Evolutionary conservation across 1,284 basidiomycete genomes (phyloP).

Genomic region (Kwoniella shivajii): DNA sequence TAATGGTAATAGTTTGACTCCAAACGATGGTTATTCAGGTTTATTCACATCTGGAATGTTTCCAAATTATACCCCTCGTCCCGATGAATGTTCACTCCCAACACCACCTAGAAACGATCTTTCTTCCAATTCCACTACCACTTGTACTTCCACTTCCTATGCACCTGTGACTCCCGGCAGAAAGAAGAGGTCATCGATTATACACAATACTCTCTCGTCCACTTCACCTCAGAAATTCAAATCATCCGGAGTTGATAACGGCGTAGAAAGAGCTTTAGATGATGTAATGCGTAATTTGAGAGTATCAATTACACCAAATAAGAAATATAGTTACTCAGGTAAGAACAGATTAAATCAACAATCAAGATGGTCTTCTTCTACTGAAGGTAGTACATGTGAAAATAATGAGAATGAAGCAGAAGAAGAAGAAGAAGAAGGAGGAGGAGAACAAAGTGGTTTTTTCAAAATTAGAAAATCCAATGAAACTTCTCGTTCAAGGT

Average conservation of each 20-base stretch:
- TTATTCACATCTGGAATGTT: constrained; percentile 19
- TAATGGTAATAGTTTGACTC: constrained; percentile 17
- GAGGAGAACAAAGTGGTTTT: constrained; percentile 14
- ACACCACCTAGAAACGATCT: constrained; percentile 19
- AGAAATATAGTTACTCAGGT: constrained; percentile 6
- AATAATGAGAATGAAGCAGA: constrained; percentile 16
- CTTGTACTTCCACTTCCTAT: background rate
- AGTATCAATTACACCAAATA: constrained; percentile 22
- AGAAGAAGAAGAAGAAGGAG: constrained; percentile 1
- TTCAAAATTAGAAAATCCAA: constrained; percentile 29
- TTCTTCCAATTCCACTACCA: background rate
- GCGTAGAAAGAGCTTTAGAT: constrained; percentile 33
- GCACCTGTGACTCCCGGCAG: constrained; percentile 18
- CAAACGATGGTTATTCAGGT: constrained; percentile 17
- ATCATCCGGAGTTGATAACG: constrained; percentile 15
- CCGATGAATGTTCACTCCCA: constrained; percentile 18
- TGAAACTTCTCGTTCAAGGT: constrained; percentile 28
- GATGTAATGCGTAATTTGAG: constrained; percentile 31
- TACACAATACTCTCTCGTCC: constrained; percentile 21
- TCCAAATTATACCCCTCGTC: constrained; percentile 8
- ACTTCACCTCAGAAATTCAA: constrained; percentile 28
- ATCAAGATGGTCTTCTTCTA: constrained; percentile 35
- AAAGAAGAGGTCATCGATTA: constrained; percentile 25
- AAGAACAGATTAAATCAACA: constrained; percentile 11
- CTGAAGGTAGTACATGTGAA: constrained; percentile 3